phyloP scores from a whole-genome alignment of 352 stramenopile genomes.

The Pythium scleroteichum region DNA sequence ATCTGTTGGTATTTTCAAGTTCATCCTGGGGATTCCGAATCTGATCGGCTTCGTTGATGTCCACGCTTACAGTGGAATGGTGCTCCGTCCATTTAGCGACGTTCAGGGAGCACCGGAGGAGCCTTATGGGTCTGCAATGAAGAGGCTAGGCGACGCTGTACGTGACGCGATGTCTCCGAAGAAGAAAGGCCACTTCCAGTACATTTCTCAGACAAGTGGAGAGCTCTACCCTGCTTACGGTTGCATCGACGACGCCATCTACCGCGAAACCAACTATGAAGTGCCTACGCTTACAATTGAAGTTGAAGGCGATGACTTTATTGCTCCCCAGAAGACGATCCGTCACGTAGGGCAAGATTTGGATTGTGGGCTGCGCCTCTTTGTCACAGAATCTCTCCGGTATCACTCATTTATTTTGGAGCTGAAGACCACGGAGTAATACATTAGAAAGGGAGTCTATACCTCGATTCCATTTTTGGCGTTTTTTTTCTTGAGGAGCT shows the following conservation, averaged over 20 bases:
- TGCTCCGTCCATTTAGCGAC: constrained; percentile 72
- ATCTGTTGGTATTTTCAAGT: constrained; percentile 49
- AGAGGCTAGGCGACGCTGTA: constrained; percentile 45
- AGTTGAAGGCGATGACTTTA: constrained; percentile 68
- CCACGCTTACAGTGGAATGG: constrained; percentile 57
- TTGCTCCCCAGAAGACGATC: constrained; percentile 60
- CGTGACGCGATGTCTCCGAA: constrained; percentile 45
- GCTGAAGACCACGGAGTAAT: constrained; percentile 11
- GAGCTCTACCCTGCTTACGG: constrained; percentile 69
- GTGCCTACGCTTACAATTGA: constrained; percentile 71
- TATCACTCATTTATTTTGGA: constrained; percentile 49
- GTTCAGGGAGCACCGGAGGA: constrained; percentile 33
- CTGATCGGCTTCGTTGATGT: constrained; percentile 64
- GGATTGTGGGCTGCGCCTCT: constrained; percentile 56
- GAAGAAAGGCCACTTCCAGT: constrained; percentile 32
- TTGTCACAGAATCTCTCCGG: constrained; percentile 47
- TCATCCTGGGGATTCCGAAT: constrained; percentile 43
- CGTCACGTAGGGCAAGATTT: constrained; percentile 52
- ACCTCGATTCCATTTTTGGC: too few relatives aligned
- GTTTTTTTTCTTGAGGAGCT: too few relatives aligned
- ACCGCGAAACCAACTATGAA: constrained; percentile 56
- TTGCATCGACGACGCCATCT: constrained; percentile 70
- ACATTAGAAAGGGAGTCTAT: not conserved
- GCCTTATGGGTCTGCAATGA: constrained; percentile 56
- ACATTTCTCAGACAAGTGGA: constrained; percentile 53